Evolutionary conservation across 192 early-diverging fungal genomes (phyloP), one percentile per base, ranked within the genome.

Genomic region (Martensiomyces pterosporus): DNA sequence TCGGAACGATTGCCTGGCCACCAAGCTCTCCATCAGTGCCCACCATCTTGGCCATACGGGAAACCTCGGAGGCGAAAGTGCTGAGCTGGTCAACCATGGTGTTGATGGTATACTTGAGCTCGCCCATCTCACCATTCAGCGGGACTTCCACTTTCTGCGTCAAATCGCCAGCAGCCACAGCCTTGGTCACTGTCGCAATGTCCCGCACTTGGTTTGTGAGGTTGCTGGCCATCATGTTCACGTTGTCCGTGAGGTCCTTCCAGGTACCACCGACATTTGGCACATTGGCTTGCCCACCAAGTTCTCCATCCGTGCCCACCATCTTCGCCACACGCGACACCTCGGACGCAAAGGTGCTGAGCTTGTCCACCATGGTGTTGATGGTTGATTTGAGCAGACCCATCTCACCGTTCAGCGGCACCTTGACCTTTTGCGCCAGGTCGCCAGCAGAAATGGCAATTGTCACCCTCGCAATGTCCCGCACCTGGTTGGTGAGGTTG

Each of bases 21-120:
- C 79, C 79, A 0, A 80, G 39, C 42, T 67, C 75, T n/a, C 79
- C 79, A 38, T 80, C 79, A 0, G 77, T 80, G 32, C 77, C 81
- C 7, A 82, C 77, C 52, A 78, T 75, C 24, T 50, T 46, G 24
- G 70, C 56, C 3, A 80, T 74, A 21, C 77, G 53, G 4, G 78
- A 76, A n/a, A 81, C 80, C 57, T 83, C 83, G 5, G 66, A 49
- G n/a, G 81, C 75, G 47, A 85, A 85, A 5, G 58, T 72, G 16
- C 59, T 59, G 2, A 85, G 56, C 38, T 85, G 81, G 40, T 85
- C 83, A 18, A 85, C 83, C 71, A 85, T 79, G n/a, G 53, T 57
- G 63, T 85, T 85, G 39, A 85, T 67, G 0, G 80, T 85, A 18
- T 70, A 56, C 49, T 85, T 85, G 2, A 85, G 57, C 23, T 82